Base-by-base conservation (phyloP, 2,329 filamentous ascomycete genomes). In the Alternaria atra region DNA sequence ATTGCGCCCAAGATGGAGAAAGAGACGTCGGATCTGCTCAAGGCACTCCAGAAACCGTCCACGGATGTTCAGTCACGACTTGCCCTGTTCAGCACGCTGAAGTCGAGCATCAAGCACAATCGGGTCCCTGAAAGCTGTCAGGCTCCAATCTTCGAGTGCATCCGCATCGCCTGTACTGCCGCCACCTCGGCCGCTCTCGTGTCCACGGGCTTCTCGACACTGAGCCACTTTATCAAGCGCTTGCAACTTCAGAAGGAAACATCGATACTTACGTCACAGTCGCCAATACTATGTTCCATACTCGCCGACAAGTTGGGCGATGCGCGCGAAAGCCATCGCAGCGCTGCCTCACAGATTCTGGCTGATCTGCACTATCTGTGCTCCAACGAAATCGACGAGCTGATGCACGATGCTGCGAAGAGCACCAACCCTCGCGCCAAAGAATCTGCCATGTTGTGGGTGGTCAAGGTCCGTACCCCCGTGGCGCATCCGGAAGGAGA, bases 61-160 rank as follows among this genome's bases (percentile, higher is more conserved):
- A 84, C 86, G 37, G 85, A 88, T 50, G 83, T 92, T 70, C 56
- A 66, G 50, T 60, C 57, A 29, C 60, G 60, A 20, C 60, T 63
- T 20, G 42, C 52, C 20, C 86, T 87, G 55, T 87, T 97, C 70
- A 91, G 89, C 61, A 85, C 83, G 72, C 84, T 94, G 80, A 97
- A 97, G 81, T 93, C 91, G 43, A 87, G 89, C 77, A 97, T 97
- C 84, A 97, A 97, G 80, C 93, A 97, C 79, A 90, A 91, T 77
- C 93, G 93, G 82, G 92, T 97, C 46, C 92, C 93, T 62, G 92
- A 96, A 67, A 80, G 81, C 55, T 86, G 86, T 71, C 86, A 96
- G 70, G 81, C 87, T 27, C 84, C 87, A 59, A 87, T 97, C 65
- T 96, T 97, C 80, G 93, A 97, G 63, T 91, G 90, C 65, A 84